These are phyloP conservation scores for Coemansia reversa DNA, from an alignment of 192 early-diverging fungal genomes.

Conservation along the genomic window DNA sequence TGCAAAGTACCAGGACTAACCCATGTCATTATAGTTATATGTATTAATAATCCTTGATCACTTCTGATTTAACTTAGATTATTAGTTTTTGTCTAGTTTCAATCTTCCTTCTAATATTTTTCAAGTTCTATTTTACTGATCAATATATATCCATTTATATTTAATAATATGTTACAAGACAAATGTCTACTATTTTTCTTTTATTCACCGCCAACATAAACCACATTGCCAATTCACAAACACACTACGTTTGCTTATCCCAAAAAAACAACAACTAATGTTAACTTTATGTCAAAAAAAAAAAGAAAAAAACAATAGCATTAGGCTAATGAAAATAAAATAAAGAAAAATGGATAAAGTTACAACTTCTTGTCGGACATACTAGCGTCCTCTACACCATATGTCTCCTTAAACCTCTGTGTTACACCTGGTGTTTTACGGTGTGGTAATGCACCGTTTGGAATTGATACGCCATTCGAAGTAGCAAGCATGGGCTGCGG, in stretches of 20 bases:
- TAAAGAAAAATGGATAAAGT: background rate
- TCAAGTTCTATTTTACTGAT: no score
- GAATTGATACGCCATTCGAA: background rate
- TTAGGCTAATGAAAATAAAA: background rate
- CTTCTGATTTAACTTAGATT: no score
- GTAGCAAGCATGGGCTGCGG: background rate
- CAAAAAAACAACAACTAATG: background rate
- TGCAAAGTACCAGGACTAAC: no score
- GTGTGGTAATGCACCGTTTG: background rate
- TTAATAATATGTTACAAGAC: no score
- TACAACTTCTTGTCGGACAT: slow-evolving; percentile 30
- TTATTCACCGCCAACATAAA: no score
- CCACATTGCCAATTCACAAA: no score
- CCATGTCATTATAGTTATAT: no score
- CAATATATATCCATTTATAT: no score
- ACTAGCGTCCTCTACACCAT: slow-evolving; percentile 24
- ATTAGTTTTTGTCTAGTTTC: no score
- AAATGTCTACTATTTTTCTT: no score
- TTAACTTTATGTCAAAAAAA: background rate
- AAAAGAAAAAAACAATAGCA: slow-evolving; percentile 2
- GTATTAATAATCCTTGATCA: no score
- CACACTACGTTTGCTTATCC: background rate
- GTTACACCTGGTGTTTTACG: background rate
- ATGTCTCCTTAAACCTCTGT: slow-evolving; percentile 21
- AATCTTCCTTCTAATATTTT: no score